Evolutionary conservation across 2,329 filamentous ascomycete species (phyloP), one percentile per base, ranked within the genome.

Genomic region (Ilyonectria robusta): DNA sequence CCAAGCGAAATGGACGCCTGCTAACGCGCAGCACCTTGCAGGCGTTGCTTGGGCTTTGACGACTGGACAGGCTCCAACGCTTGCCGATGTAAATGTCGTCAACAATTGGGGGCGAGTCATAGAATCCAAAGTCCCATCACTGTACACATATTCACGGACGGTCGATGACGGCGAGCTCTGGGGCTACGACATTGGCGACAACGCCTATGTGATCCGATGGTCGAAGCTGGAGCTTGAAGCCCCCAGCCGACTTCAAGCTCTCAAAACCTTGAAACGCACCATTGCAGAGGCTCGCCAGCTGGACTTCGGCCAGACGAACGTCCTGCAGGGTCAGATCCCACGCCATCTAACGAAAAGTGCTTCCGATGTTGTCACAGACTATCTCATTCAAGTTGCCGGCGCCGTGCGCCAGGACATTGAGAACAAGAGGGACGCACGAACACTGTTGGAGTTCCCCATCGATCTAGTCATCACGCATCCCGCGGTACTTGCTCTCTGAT

Each of bases 401-500:
- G 54, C 53, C 13, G 35, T 51, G 23, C 65, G 62, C 10, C 19
- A 35, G 5, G 56, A 63, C 10, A 67, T 70, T 13, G 65, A 68
- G 44, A 42, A 37, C 21, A 31, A 63, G 35, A 54, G 17, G 7
- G 59, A 54, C 1, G 23, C 60, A 5, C 57, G 54, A 19, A 23
- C 31, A 11, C 51, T 63, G 2, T 44, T 46, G 13, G 57, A 62
- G 4, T 68, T 68, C 31, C 58, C 67, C 5, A 59, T 70, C n/a
- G 67, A 70, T 6, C 21, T 70, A 8, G 46, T 70, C 42, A 61
- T 70, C 7, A 70, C 67, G 0, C 67, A 70, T 13, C 67, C 67
- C 6, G 67, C 62, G n/a, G 67, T 70, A 59, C 1, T 2, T 6
- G 6, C 1, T 3, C 13, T 19, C 13, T 7, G 1, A n/a, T 29